Evolutionary conservation across 2,329 filamentous ascomycete genomes (phyloP), one percentile per base, ranked within the genome.

Genomic region (Davidsoniella virescens): DNA sequence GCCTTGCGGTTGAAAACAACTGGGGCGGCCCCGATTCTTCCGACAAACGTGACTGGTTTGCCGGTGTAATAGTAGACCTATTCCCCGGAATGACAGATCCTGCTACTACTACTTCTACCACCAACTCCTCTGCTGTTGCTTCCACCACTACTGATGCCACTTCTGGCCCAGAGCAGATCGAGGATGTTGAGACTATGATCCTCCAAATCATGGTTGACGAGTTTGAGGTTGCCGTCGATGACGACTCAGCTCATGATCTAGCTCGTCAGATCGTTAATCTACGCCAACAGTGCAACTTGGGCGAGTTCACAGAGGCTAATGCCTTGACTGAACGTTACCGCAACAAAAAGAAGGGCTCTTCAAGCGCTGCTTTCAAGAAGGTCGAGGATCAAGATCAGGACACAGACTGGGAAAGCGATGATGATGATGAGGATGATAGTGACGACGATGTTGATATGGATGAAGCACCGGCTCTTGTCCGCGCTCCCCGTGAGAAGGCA

Each of bases 11-110:
- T 42, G 76, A 84, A 62, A 87, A 86, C 64, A 73, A 78, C 66
- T 94, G 88, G 83, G 92, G 90, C 59, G 92, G 90, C 2, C 78
- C 85, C 39, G 80, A 87, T 60, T 82, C 80, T 18, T 65, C 72
- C 54, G 87, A 93, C 65, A 96, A 96, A 70, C 84, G 90, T 60
- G 90, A 94, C 72, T 96, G 88, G 90, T 85, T 98, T 60, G 90
- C 85, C 47, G 88, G 87, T 55, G 84, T 84, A 41, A 73, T 96
- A 49, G 82, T 81, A 53, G 86, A 94, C 23, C 77, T 94, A 55
- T 82, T 95, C 58, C 70, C 71, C 18, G 75, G 87, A 56, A 77
- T 94, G 56, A 66, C 67, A 51, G 64, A 67, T 53, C 55, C 57
- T 49, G 56, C 61, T 8, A 43, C 49, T 3, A 12, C 49, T 3